A percentile compares a stretch with the other conserved stretches of the same genome.
Conservation (phyloP, 768 basidiomycete genomes). For the Collybia mongolica region DNA sequence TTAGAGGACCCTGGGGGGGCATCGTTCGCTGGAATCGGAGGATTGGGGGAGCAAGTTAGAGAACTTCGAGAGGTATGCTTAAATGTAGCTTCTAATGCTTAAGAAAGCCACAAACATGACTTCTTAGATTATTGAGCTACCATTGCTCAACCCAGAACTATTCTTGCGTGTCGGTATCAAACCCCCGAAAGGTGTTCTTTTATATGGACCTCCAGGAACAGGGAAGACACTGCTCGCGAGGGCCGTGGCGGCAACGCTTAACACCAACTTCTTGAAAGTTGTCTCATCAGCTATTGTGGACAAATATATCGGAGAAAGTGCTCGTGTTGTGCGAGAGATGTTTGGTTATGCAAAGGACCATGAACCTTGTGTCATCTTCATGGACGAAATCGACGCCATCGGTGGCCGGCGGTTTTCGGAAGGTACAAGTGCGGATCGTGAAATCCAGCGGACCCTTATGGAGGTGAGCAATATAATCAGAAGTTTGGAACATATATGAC, state of each 20-base stretch:
- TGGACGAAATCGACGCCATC: slow-evolving; percentile 98
- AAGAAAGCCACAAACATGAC: not conserved
- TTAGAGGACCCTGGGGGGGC: slow-evolving; percentile 96
- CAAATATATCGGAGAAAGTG: slow-evolving; percentile 98
- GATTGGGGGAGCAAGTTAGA: slow-evolving; percentile 92
- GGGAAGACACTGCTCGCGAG: slow-evolving; percentile 95
- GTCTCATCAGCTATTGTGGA: slow-evolving; percentile 97
- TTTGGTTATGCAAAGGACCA: slow-evolving; percentile 97
- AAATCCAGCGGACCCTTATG: slow-evolving; percentile 98
- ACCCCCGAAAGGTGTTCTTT: slow-evolving; percentile 93
- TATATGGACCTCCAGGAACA: slow-evolving; percentile 96
- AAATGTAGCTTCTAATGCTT: not conserved
- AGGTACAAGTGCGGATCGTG: slow-evolving; percentile 96
- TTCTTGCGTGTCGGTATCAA: slow-evolving; percentile 95
- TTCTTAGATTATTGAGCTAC: slow-evolving; percentile 88
- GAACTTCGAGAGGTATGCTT: slow-evolving; percentile 85
- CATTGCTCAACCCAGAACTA: slow-evolving; percentile 90
- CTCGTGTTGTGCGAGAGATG: slow-evolving; percentile 96
- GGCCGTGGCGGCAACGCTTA: slow-evolving; percentile 92
- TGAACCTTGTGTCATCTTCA: slow-evolving; percentile 98
- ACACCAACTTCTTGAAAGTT: slow-evolving; percentile 98
- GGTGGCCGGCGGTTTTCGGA: slow-evolving; percentile 88
- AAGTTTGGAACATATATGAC: not conserved
- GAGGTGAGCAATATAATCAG: slow-evolving; percentile 42
- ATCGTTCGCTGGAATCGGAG: slow-evolving; percentile 96